These are phyloP conservation scores for Choiromyces venosus DNA, from an alignment of 495 filamentous ascomycete genomes.

Conservation along the genomic window DNA sequence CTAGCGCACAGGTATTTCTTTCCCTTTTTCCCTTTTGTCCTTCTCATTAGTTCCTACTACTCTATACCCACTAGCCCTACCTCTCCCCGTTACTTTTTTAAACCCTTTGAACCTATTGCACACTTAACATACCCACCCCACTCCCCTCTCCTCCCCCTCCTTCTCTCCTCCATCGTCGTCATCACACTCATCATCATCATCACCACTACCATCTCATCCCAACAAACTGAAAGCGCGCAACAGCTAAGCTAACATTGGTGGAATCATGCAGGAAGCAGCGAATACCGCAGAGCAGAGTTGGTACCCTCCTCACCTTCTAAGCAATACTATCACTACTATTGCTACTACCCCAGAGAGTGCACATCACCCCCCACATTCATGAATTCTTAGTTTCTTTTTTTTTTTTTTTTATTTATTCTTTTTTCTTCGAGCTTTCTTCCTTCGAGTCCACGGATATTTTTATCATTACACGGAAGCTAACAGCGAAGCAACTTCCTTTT, in stretches of 20 bases:
- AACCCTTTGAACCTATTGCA: constrained; percentile 5
- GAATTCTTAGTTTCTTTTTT: neutral
- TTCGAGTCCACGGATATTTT: constrained; percentile 1
- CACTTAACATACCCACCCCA: constrained; percentile 10
- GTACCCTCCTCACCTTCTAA: constrained; percentile 32
- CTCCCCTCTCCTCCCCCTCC: constrained; percentile 6
- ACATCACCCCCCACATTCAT: neutral
- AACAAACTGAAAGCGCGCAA: constrained; percentile 13
- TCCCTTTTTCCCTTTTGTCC: neutral
- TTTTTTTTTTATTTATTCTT: neutral
- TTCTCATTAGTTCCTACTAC: neutral
- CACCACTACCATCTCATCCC: constrained; percentile 7
- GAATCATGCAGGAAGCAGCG: constrained; percentile 36
- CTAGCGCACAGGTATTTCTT: constrained; percentile 32
- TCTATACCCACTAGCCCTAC: neutral
- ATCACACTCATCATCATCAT: constrained; percentile 11
- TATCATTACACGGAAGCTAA: neutral
- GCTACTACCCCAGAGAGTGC: neutral
- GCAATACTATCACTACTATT: neutral
- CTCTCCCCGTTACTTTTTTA: neutral
- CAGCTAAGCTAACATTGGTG: neutral
- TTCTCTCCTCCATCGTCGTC: constrained; percentile 9
- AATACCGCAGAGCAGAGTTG: constrained; percentile 41
- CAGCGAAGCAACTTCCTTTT: neutral
- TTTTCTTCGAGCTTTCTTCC: neutral